These are phyloP conservation scores for Kwoniella botswanensis DNA, from an alignment of 768 basidiomycete species.

Conservation along the genomic window DNA sequence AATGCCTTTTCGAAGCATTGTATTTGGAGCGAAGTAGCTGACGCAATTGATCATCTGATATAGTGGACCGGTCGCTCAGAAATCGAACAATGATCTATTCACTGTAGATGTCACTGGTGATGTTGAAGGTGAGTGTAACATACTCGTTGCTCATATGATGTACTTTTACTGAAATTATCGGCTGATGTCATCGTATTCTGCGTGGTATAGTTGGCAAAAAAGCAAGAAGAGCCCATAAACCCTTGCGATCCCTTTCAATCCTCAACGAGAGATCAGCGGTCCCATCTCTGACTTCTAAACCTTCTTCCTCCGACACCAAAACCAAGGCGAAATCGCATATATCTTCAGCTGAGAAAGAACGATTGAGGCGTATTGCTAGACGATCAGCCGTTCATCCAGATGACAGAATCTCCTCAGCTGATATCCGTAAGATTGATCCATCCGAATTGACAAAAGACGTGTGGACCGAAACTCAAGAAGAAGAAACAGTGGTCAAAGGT, in stretches of 20 bases:
- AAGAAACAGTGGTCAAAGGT: slow-evolving; percentile 57
- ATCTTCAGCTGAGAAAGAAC: slow-evolving; percentile 72
- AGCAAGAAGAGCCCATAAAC: slow-evolving; percentile 51
- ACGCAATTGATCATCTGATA: not conserved
- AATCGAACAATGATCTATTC: slow-evolving; percentile 72
- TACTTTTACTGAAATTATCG: not conserved
- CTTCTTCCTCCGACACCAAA: slow-evolving; percentile 31
- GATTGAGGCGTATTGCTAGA: slow-evolving; percentile 71
- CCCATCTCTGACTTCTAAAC: slow-evolving; percentile 72
- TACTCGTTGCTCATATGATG: too few relatives aligned
- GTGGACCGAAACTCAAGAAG: slow-evolving; percentile 4
- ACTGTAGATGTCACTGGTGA: slow-evolving; percentile 80
- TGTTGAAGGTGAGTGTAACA: slow-evolving; percentile 65
- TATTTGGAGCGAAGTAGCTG: not conserved
- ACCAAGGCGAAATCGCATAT: slow-evolving; percentile 52
- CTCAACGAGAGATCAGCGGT: slow-evolving; percentile 84
- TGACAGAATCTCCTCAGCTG: slow-evolving; percentile 19
- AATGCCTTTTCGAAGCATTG: not conserved
- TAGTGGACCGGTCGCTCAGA: slow-evolving; percentile 10
- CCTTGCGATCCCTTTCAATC: slow-evolving; percentile 69
- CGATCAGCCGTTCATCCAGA: slow-evolving; percentile 28
- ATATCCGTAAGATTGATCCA: slow-evolving; percentile 8
- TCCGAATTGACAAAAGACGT: slow-evolving; percentile 8
- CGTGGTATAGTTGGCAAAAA: slow-evolving; percentile 45
- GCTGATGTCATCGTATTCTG: not conserved